Conservation (phyloP, 202 grass and related monocot species). For the Schoenoplectus tabernaemontani region DNA sequence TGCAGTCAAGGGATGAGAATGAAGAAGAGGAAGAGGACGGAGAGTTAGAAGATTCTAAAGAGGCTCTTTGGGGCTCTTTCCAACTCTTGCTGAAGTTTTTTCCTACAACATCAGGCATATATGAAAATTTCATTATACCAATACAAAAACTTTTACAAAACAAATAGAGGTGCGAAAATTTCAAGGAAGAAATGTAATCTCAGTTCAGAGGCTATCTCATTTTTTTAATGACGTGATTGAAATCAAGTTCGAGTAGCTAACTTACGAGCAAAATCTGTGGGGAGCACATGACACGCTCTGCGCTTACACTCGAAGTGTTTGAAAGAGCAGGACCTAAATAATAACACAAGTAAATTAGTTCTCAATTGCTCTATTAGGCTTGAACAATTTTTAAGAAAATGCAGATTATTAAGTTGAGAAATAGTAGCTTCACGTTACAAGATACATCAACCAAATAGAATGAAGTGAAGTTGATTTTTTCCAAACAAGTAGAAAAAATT, state of each 20-base stretch:
- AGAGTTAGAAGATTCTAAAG: constrained; percentile 57
- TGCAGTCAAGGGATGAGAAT: constrained; percentile 79
- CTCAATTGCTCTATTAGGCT: background rate
- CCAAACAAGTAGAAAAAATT: background rate
- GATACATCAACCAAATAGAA: constrained; percentile 30
- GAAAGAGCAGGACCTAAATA: constrained; percentile 44
- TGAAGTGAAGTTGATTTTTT: background rate
- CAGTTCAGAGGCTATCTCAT: constrained; percentile 10
- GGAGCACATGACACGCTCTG: constrained; percentile 40
- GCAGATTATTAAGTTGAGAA: background rate
- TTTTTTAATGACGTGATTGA: no score
- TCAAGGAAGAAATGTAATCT: no score
- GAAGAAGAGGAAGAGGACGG: constrained; percentile 75
- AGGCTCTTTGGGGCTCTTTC: constrained; percentile 51
- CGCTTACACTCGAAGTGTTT: constrained; percentile 40
- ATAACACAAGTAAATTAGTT: constrained; percentile 28
- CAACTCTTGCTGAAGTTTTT: constrained; percentile 59
- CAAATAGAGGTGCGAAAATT: no score
- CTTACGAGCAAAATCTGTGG: constrained; percentile 63
- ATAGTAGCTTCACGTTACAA: constrained; percentile 2
- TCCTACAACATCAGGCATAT: constrained; percentile 32
- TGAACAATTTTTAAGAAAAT: constrained; percentile 15
- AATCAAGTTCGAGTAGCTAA: background rate
- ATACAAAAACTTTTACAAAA: background rate
- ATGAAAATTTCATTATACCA: background rate